Base-by-base conservation (phyloP, 257 asterid genomes). In the Solanum chmielewskii region DNA sequence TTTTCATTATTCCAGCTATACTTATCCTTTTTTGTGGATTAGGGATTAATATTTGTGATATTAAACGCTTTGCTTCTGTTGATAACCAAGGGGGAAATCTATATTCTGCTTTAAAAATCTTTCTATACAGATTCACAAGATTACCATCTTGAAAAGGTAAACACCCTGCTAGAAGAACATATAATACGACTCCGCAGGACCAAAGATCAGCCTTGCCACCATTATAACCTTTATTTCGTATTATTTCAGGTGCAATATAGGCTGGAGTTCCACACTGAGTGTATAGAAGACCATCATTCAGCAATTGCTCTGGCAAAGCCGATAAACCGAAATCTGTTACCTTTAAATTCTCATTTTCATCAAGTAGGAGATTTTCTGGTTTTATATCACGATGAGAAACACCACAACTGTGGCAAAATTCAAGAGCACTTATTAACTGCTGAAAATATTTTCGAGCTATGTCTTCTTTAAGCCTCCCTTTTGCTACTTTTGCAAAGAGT, bases 221-320 rank as follows among this genome's bases (percentile, higher is more conserved):
- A 41, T 89, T 90, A 62, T 91, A 91, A 31, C 94, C 94, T 73
- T 89, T 89, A 29, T 59, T 88, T 25, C 86, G 41, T 42, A 90
- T 31, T 9, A 92, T 91, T 88, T 92, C 92, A 16, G 92, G 94
- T 29, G 92, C 89, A 15, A 90, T 64, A 41, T 91, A 90, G 27
- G 93, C 92, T 49, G 92, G 93, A 29, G 92, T 91, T 14, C 94
- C 92, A 42, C 94, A 92, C 45, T 86, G 94, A 11, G 92, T 92
- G 89, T 92, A 91, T 64, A 91, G 89, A 49, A 91, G 93, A 3
- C 88, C 89, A 56, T 70, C 92, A 14, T 64, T 81, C 21, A 87
- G 23, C 33, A 35, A 83, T 25, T 84, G 88, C 66, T 89, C 91
- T 60, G 87, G 81, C 85, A 91, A 87, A 6, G 91, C 91, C 4